These are phyloP conservation scores for Dendrobium officinale DNA, from an alignment of 106 monocot genomes.

Conservation along the genomic window DNA sequence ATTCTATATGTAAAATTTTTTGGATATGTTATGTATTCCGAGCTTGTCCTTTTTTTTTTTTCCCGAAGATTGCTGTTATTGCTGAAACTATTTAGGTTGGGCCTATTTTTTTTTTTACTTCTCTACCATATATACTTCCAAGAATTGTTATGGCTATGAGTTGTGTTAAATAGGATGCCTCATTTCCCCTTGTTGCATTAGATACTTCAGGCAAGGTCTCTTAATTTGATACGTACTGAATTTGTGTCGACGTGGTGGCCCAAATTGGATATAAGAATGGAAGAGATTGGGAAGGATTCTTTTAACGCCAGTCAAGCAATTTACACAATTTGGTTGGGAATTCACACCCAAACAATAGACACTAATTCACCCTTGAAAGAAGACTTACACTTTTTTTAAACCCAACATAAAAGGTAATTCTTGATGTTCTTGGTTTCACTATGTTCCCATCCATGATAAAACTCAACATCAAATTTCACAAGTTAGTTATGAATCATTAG, in stretches of 20 bases:
- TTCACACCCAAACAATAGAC: neutral
- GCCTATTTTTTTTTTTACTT: too few relatives aligned
- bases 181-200: too few relatives aligned
- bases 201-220: neutral
- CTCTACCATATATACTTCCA: too few relatives aligned
- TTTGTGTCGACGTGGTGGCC: neutral
- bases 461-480: neutral
- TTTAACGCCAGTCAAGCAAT: neutral
- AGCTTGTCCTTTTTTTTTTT: too few relatives aligned
- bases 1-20: too few relatives aligned
- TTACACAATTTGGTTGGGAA: neutral
- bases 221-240: neutral
- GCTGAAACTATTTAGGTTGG: too few relatives aligned
- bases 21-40: too few relatives aligned
- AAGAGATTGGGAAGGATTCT: neutral
- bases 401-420: neutral
- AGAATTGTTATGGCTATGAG: too few relatives aligned
- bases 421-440: neutral
- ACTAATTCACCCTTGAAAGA: neutral
- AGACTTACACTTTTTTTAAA: neutral
- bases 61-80: too few relatives aligned
- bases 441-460: neutral
- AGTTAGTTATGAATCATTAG: neutral
- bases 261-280: neutral
- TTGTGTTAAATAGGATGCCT: too few relatives aligned